Base-by-base conservation (phyloP, 768 basidiomycete species). In the Coprinopsis sp. region DNA sequence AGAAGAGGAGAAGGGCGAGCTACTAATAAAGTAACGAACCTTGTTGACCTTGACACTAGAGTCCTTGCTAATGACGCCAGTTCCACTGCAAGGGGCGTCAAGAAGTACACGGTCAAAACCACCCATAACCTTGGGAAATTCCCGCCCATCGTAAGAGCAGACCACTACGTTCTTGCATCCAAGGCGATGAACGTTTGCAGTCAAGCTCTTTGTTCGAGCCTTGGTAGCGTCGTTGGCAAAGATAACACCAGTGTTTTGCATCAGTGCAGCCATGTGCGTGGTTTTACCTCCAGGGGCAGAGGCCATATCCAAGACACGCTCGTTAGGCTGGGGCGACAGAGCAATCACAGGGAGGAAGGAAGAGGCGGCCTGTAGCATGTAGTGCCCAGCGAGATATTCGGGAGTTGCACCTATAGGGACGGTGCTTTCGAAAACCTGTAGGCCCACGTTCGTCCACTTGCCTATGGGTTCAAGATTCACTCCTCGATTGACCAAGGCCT, bases 291-390 rank as follows among this genome's bases (percentile, higher is more conserved):
- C 96, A 0, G 96, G 96, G 0, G 96, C 93, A 37, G 93, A 95
- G 2, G 95, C 94, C 95, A 99, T 98, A 63, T 99, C 96, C 48
- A 99, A 77, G 10, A 97, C 81, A 10, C 94, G 87, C 60, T 98
- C 96, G 50, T 89, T 79, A 2, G 92, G 91, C 59, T 94, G 87
- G 4, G 96, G 96, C 21, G 81, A 74, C 30, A 99, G 84, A 3
- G 96, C 91, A 53, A 98, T 94, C 59, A 98, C 96, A 44, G 96
- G 96, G n/a, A 99, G 78, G 77, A 99, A 97, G 1, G 96, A 98
- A 4, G 93, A 95, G 10, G 96, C 96, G 5, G 96, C 91, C 72
- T 99, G 96, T 21, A 98, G 87, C 91, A 99, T 98, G 68, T 99
- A 99, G 63, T 99, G 94, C 2, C 96, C 96, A 0, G 96, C 93